Percentiles rank a stretch among this genome's conserved stretches.
phyloP scores from a whole-genome alignment of 371 early-diverging fungal genomes.

The Nosema granulosis region DNA sequence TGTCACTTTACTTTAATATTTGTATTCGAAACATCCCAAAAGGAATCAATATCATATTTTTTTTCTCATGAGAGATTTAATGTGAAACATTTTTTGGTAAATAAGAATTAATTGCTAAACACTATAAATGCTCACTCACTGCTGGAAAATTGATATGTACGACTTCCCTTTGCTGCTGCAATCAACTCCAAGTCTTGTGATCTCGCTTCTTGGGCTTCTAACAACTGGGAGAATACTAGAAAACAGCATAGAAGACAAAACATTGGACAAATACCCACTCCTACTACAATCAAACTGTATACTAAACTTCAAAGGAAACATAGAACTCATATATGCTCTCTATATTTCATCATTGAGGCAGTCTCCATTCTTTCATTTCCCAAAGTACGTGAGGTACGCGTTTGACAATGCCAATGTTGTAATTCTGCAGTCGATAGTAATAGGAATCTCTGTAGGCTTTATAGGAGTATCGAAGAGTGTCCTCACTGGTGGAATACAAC shows the following conservation, averaged over 20 bases:
- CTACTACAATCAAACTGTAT: constrained; percentile 65
- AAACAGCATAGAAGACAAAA: constrained; percentile 6
- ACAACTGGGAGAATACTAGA: constrained; percentile 54
- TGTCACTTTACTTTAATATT: too few relatives aligned
- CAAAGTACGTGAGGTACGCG: constrained; percentile 52
- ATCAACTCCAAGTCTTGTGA: constrained; percentile 57
- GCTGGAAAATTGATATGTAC: not conserved
- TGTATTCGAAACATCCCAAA: too few relatives aligned
- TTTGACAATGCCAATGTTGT: constrained; percentile 63
- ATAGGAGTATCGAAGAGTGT: constrained; percentile 42
- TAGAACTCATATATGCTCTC: constrained; percentile 65
- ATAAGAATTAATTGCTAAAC: too few relatives aligned
- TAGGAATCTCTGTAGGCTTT: constrained; percentile 62
- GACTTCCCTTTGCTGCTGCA: constrained; percentile 38
- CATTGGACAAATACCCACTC: constrained; percentile 51
- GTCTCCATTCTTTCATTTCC: not conserved
- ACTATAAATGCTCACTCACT: too few relatives aligned
- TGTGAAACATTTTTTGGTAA: too few relatives aligned
- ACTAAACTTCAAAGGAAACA: constrained; percentile 67
- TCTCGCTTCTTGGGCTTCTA: constrained; percentile 62
- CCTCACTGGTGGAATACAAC: constrained; percentile 19
- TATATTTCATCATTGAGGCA: constrained; percentile 51
- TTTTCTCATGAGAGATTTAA: too few relatives aligned
- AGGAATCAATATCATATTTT: too few relatives aligned
- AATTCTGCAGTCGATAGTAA: constrained; percentile 53